phyloP scores from a whole-genome alignment of 306 rosid species.

The Cicer chorassanicum region DNA sequence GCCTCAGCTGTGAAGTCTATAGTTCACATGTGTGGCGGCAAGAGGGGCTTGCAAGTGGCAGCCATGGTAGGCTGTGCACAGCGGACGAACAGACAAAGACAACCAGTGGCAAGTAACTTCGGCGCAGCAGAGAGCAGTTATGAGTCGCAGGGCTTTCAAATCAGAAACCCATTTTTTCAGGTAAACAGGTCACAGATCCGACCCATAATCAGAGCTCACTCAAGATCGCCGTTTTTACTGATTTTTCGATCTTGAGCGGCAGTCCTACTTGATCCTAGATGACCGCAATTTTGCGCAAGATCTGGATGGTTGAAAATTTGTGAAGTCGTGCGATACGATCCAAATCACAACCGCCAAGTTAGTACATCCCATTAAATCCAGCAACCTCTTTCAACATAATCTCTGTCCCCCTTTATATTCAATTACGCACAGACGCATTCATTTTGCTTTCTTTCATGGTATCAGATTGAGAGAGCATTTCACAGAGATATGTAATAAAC shows the following conservation, averaged over 20 bases:
- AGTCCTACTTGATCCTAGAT: neutral
- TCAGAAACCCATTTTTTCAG: neutral
- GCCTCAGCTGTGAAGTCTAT: neutral
- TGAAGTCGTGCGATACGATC: neutral
- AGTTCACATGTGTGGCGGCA: neutral
- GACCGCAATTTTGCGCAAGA: neutral
- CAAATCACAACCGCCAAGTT: constrained; percentile 23
- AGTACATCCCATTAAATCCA: constrained; percentile 29
- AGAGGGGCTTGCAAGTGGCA: neutral
- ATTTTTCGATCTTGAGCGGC: neutral
- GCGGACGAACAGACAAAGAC: neutral
- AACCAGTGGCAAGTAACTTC: neutral
- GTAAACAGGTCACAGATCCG: neutral
- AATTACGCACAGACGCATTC: neutral
- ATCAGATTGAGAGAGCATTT: constrained; percentile 5
- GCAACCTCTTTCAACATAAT: constrained; percentile 22
- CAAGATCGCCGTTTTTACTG: neutral
- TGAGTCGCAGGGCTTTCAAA: neutral
- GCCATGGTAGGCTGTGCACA: constrained; percentile 9
- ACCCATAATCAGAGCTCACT: neutral
- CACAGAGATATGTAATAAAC: constrained; percentile 30
- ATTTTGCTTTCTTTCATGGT: neutral
- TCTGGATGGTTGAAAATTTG: constrained; percentile 1
- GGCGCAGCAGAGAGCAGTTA: neutral
- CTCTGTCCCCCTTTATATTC: neutral